Conservation (phyloP, 371 early-diverging fungal species). For the Mortierella sp. region DNA sequence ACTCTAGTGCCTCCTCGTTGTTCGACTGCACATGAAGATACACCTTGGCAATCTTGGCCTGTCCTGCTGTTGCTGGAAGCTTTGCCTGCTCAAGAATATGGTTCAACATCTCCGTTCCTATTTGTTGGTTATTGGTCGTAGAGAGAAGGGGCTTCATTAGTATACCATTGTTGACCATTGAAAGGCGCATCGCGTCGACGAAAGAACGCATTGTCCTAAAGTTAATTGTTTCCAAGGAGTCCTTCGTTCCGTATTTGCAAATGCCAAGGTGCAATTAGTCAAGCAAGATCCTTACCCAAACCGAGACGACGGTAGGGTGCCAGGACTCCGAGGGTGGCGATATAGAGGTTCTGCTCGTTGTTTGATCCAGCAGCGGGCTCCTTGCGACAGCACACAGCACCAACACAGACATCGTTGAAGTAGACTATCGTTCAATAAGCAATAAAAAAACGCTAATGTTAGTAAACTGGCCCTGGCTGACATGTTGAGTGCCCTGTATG, state of each 20-base stretch:
- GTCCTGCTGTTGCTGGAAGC: slow-evolving; percentile 33
- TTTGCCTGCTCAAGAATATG: slow-evolving; percentile 73
- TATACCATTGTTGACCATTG: not conserved
- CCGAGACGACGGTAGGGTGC: slow-evolving; percentile 87
- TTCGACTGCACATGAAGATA: slow-evolving; percentile 93
- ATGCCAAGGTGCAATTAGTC: not conserved
- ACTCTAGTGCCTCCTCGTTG: slow-evolving; percentile 88
- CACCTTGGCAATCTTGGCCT: slow-evolving; percentile 65
- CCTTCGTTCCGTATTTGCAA: not conserved
- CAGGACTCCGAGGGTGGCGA: slow-evolving; percentile 96
- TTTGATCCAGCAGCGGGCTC: slow-evolving; percentile 63
- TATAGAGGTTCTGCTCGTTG: slow-evolving; percentile 74
- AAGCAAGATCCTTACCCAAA: slow-evolving; percentile 69
- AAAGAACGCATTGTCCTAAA: not conserved
- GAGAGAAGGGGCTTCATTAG: not conserved
- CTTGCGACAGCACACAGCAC: slow-evolving; percentile 90
- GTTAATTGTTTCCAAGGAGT: not conserved
- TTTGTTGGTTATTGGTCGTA: not conserved
- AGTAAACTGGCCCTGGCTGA: not conserved
- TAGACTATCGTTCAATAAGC: slow-evolving; percentile 65
- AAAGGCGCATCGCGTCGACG: not conserved
- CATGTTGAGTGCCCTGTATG: not conserved
- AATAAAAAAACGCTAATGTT: not conserved
- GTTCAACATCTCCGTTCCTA: slow-evolving; percentile 73
- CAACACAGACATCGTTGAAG: slow-evolving; percentile 82